These are phyloP conservation scores for Rosellinia necatrix DNA, from an alignment of 2,329 filamentous ascomycete genomes.

Conservation along the genomic window DNA sequence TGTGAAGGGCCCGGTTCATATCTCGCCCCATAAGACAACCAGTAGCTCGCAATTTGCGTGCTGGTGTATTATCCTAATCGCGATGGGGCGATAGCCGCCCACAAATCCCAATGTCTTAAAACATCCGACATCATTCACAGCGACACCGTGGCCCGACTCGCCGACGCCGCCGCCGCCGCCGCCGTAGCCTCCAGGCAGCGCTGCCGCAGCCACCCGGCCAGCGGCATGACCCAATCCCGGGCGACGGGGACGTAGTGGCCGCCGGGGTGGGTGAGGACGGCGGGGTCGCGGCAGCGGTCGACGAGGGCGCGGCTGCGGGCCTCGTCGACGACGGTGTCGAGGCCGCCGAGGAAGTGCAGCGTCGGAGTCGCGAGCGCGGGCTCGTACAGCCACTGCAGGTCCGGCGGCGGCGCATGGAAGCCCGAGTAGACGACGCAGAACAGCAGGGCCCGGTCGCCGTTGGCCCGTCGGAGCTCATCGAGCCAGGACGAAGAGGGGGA, in stretches of 20 bases:
- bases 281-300: constrained; percentile 62
- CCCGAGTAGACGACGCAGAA: constrained; percentile 71
- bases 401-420: constrained; percentile 57
- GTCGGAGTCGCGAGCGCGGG: constrained; percentile 70
- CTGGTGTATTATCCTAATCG: neutral
- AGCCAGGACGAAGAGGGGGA: constrained; percentile 46
- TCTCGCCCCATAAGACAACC: too few relatives aligned
- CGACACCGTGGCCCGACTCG: constrained; percentile 24
- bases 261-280: constrained; percentile 75
- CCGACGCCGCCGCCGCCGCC: constrained; percentile 25
- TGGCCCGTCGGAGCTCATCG: constrained; percentile 52
- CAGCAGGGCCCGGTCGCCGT: constrained; percentile 49
- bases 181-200: constrained; percentile 28
- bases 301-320: constrained; percentile 68
- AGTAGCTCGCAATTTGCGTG: neutral
- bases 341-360: constrained; percentile 78
- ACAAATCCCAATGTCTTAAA: too few relatives aligned
- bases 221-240: constrained; percentile 77
- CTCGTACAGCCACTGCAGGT: constrained; percentile 40
- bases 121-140: too few relatives aligned
- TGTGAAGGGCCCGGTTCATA: neutral
- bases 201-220: constrained; percentile 61
- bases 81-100: neutral
- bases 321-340: constrained; percentile 91
- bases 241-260: constrained; percentile 88